Base-by-base conservation (phyloP, 75 land plant genomes). In the Selaginella moellendorffii region DNA sequence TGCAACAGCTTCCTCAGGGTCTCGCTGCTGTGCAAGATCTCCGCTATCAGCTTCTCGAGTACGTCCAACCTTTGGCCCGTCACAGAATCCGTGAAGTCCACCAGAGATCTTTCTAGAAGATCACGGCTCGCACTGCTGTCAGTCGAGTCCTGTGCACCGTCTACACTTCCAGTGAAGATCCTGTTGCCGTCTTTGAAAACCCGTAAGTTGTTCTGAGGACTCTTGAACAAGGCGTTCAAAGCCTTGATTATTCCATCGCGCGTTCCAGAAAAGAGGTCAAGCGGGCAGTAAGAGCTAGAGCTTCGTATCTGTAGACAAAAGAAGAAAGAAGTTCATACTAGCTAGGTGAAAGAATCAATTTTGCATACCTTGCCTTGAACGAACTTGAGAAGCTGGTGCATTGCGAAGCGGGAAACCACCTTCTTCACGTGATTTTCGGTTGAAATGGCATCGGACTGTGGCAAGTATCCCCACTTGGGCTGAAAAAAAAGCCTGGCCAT, bases 391-490 rank as follows among this genome's bases (percentile, higher is more conserved):
- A 54, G 51, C 42, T 95, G 99, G 64, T 86, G 88, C 99, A 95
- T 78, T 36, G 62, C 65, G 68, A 81, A 95, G 24, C 99, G 96
- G 29, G 82, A 69, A 19, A 82, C 75, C 22, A 30, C 63, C 69
- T 66, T 77, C 64, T 95, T 95, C 22, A 82, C 58, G 23, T 54
- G 63, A 76, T 86, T 89, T 58, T 51, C 69, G 65, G 71, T 68
- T 18, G 76, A 63, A 71, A 95, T 95, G 56, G 80, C 80, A 42
- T 56, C 75, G 69, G 99, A 87, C 61, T 31, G 42, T 36, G 99
- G 96, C 58, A 95, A 82, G 79, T 82, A 86, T 52, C 99, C 99
- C 81, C 99, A 90, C 67, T 95, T 95, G 5, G 99, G 99, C 99
- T 95, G 83, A 36, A 59, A 58, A 9, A 56, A 2, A 56, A 8